Percentiles rank a stretch among this genome's conserved stretches.
Evolutionary conservation across 2,329 filamentous ascomycete species (phyloP).

Genomic region (Aspergillus texensis): DNA sequence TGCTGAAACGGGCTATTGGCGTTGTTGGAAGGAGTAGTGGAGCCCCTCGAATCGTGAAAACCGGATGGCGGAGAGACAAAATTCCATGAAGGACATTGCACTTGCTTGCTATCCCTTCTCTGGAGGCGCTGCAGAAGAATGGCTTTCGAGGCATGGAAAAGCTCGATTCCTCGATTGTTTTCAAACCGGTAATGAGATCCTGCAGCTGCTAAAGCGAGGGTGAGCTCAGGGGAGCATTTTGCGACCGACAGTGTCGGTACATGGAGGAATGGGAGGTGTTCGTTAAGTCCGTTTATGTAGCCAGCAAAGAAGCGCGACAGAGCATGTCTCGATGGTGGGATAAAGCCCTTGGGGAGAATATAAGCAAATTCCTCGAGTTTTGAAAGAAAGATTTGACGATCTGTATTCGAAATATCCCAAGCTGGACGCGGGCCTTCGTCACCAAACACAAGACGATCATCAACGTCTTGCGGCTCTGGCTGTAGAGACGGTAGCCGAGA

Average conservation of each 20-base stretch:
- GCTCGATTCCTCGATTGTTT: constrained; percentile 55
- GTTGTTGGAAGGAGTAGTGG: constrained; percentile 46
- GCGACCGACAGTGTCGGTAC: constrained; percentile 51
- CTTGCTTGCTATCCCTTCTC: constrained; percentile 51
- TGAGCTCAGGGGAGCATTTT: constrained; percentile 50
- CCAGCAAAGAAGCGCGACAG: constrained; percentile 54
- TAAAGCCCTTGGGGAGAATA: constrained; percentile 50
- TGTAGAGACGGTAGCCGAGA: constrained; percentile 52
- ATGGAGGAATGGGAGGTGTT: constrained; percentile 57
- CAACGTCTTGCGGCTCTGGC: constrained; percentile 49
- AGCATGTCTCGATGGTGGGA: constrained; percentile 52
- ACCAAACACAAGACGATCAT: constrained; percentile 44
- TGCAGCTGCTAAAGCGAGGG: constrained; percentile 55
- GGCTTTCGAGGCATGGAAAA: constrained; percentile 60
- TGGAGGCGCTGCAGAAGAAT: constrained; percentile 57
- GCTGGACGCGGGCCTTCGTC: constrained; percentile 48
- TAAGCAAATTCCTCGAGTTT: constrained; percentile 50
- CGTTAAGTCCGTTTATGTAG: constrained; percentile 55
- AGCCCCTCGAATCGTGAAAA: constrained; percentile 44
- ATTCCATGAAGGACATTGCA: constrained; percentile 46
- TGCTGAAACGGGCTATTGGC: constrained; percentile 48
- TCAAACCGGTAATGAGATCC: constrained; percentile 54
- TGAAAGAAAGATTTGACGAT: constrained; percentile 48
- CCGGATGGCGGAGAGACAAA: constrained; percentile 40
- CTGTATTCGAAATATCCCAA: constrained; percentile 51